Conservation (phyloP, 176 grass and related monocot species). For the Carex littledalei region DNA sequence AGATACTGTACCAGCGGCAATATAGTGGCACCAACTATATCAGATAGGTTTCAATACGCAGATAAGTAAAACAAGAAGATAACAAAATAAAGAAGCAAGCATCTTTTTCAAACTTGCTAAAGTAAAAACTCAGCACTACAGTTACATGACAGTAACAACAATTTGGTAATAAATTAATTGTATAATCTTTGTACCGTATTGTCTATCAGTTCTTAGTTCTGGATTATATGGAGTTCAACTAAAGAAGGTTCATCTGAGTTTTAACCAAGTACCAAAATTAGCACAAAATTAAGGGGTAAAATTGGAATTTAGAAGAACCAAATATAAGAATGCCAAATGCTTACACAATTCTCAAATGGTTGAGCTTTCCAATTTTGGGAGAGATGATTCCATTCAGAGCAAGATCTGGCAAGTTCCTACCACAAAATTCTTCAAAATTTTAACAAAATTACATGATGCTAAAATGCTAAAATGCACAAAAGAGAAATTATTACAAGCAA, state of each 20-base stretch:
- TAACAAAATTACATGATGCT: neutral
- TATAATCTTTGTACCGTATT: neutral
- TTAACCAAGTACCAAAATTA: neutral
- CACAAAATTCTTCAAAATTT: constrained; percentile 18
- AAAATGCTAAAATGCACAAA: neutral
- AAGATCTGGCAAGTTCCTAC: constrained; percentile 35
- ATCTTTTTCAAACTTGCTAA: neutral
- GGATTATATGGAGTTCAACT: neutral
- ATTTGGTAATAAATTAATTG: neutral
- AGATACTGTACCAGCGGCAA: neutral
- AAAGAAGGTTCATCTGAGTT: neutral
- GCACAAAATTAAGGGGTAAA: neutral
- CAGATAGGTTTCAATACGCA: neutral
- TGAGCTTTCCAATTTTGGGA: constrained; percentile 28
- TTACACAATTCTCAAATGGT: constrained; percentile 34
- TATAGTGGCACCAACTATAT: neutral
- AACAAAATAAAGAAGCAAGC: neutral
- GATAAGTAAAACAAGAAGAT: neutral
- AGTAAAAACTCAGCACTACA: neutral
- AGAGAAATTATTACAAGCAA: neutral
- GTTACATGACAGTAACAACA: neutral
- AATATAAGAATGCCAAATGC: neutral
- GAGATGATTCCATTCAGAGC: constrained; percentile 29
- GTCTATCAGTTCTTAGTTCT: neutral
- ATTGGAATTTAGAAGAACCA: neutral